Conservation (phyloP, 2,329 filamentous ascomycete genomes). For the Dactylellina haptotyla region DNA sequence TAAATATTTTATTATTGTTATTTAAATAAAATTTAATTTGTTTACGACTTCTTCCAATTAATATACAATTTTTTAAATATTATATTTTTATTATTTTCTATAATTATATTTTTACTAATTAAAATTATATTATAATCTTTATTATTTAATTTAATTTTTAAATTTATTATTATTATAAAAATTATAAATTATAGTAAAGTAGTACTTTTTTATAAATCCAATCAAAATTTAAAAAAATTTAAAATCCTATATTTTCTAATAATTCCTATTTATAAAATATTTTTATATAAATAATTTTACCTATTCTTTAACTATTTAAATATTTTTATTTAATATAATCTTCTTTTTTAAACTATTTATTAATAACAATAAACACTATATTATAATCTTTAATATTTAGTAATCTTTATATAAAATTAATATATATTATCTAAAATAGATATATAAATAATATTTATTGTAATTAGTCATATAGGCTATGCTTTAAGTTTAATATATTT, state of each 20-base stretch:
- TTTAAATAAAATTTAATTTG: slow-evolving; percentile 1
- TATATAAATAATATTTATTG: neutral
- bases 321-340: slow-evolving; percentile 7
- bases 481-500: slow-evolving; percentile 5
- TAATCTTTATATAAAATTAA: neutral
- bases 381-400: slow-evolving; percentile 2
- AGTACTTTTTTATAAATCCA: neutral
- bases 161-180: neutral
- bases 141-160: neutral
- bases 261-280: slow-evolving; percentile 5
- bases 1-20: slow-evolving; percentile 5
- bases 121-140: neutral
- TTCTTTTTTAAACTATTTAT: slow-evolving; percentile 16
- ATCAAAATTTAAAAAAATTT: neutral
- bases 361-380: neutral
- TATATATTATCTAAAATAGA: slow-evolving; percentile 2
- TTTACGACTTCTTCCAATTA: neutral
- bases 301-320: slow-evolving; percentile 2
- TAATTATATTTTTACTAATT: neutral
- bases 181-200: slow-evolving; percentile 1
- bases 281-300: neutral
- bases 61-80: neutral
- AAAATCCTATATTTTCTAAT: neutral
- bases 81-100: neutral
- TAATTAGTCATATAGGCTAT: slow-evolving; percentile 1